Evolutionary conservation across 768 basidiomycete genomes (phyloP).

Genomic region (Leucocoprinus sp.): DNA sequence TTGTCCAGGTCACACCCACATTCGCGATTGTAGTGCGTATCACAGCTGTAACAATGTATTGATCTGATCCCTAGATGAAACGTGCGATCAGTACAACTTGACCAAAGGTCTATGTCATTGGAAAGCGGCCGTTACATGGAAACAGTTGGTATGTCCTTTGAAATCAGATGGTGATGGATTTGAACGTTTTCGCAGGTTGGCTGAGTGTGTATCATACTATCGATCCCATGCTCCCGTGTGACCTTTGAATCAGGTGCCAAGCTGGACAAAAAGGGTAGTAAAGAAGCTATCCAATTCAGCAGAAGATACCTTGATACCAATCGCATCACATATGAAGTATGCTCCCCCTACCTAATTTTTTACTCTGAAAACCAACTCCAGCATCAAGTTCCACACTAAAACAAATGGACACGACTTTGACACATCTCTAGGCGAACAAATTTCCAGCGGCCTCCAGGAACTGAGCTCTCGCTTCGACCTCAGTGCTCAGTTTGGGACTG

Average conservation of each 20-base stretch:
- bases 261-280: slow-evolving; percentile 30
- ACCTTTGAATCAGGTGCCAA: slow-evolving; percentile 33
- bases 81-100: slow-evolving; percentile 44
- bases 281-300: slow-evolving; percentile 49
- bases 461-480: slow-evolving; percentile 24
- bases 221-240: neutral
- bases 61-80: neutral
- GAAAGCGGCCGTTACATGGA: slow-evolving; percentile 91
- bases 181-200: slow-evolving; percentile 36
- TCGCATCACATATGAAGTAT: slow-evolving; percentile 66
- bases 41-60: neutral
- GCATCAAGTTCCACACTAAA: slow-evolving; percentile 54
- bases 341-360: neutral
- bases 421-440: slow-evolving; percentile 41
- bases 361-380: neutral
- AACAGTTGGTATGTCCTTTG: slow-evolving; percentile 56
- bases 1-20: slow-evolving; percentile 58
- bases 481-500: slow-evolving; percentile 52
- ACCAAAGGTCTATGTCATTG: slow-evolving; percentile 68
- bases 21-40: slow-evolving; percentile 65
- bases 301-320: slow-evolving; percentile 78
- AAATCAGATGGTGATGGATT: neutral
- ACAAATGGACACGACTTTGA: slow-evolving; percentile 49
- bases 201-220: slow-evolving; percentile 39
- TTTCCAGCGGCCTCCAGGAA: slow-evolving; percentile 44